Evolutionary conservation across 2,329 filamentous ascomycete genomes (phyloP).

Genomic region (Stemphylium vesicarium): DNA sequence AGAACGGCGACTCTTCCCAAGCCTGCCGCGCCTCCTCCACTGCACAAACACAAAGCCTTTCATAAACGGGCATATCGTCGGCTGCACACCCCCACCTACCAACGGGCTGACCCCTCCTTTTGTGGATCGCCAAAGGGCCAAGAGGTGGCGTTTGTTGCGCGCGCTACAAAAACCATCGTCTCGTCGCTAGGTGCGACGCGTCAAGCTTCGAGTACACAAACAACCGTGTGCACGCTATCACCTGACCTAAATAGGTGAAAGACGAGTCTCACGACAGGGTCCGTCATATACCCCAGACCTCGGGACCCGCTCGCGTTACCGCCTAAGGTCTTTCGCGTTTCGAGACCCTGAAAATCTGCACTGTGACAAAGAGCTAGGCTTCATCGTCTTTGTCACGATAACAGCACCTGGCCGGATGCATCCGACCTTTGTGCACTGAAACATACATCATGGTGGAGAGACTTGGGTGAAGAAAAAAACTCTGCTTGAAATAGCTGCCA

Average conservation of each 20-base stretch:
- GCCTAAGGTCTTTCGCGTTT: slow-evolving; percentile 35
- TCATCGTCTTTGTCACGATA: slow-evolving; percentile 22
- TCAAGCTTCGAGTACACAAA: slow-evolving; percentile 42
- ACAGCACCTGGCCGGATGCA: slow-evolving; percentile 22
- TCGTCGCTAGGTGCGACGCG: slow-evolving; percentile 44
- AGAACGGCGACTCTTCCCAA: slow-evolving; percentile 34
- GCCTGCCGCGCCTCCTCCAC: slow-evolving; percentile 22
- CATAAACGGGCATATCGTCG: slow-evolving; percentile 27
- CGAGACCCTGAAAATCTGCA: slow-evolving; percentile 38
- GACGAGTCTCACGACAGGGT: slow-evolving; percentile 13
- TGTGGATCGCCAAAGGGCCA: slow-evolving; percentile 38
- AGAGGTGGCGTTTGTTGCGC: slow-evolving; percentile 37
- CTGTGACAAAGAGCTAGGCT: slow-evolving; percentile 26
- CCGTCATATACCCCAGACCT: slow-evolving; percentile 21
- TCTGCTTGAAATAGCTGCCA: slow-evolving; percentile 1
- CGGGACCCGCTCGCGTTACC: slow-evolving; percentile 37
- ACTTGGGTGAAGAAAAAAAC: slow-evolving; percentile 2
- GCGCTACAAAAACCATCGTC: slow-evolving; percentile 30
- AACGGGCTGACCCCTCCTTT: slow-evolving; percentile 43
- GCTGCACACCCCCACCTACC: slow-evolving; percentile 42
- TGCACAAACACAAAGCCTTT: slow-evolving; percentile 42
- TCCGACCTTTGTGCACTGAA: slow-evolving; percentile 19
- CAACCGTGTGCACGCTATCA: slow-evolving; percentile 38
- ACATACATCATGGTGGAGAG: slow-evolving; percentile 5
- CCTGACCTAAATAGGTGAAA: slow-evolving; percentile 33